phyloP scores from a whole-genome alignment of 148 eudicot genomes.

The Mesembryanthemum crystallinum region DNA sequence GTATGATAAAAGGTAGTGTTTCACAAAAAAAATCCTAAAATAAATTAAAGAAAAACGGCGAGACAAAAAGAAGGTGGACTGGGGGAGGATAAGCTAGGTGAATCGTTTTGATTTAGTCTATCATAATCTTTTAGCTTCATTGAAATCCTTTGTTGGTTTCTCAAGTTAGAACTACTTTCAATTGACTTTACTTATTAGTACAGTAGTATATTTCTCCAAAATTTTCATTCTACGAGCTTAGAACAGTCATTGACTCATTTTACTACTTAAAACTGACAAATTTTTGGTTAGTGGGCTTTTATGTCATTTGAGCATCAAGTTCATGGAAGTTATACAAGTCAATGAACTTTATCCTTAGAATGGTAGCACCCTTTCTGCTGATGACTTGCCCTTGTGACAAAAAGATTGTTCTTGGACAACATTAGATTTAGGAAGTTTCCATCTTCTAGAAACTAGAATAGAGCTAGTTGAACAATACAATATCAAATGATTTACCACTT shows the following conservation, averaged over 20 bases:
- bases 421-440: not conserved
- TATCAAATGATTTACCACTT: no score
- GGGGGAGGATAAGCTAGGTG: no score
- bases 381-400: not conserved
- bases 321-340: not conserved
- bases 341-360: not conserved
- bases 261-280: no score
- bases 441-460: not conserved
- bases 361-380: not conserved
- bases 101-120: no score
- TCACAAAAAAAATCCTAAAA: no score
- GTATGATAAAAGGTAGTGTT: no score
- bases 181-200: no score
- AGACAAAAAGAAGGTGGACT: no score
- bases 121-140: no score
- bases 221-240: not conserved
- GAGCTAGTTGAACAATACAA: not conserved
- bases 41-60: no score
- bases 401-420: not conserved
- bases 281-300: not conserved
- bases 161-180: not conserved
- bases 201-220: no score
- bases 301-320: not conserved
- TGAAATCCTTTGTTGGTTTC: not conserved
- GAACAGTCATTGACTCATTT: not conserved